Base-by-base conservation (phyloP, 345 rosid species). In the Punica granatum region DNA sequence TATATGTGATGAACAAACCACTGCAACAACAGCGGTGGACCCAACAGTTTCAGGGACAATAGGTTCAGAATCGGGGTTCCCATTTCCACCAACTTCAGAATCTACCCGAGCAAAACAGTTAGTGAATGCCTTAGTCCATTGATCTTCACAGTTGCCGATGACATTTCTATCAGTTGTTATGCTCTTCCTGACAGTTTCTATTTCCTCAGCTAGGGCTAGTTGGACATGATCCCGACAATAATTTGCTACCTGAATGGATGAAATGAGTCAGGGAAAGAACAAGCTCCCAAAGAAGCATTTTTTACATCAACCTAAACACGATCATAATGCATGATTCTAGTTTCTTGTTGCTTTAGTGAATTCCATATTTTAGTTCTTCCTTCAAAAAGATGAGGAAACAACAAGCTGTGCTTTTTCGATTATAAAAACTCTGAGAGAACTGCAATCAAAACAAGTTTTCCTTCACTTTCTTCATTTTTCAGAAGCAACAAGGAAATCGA, bases 41-140 rank as follows among this genome's bases (percentile, higher is more conserved):
- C 99, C 99, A 23, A 89, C 96, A n/a, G 99, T 94, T 83, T 94
- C 98, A 0, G 96, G 86, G 33, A 95, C 95, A 75, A 91, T 72
- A 6, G 95, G 84, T 23, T 85, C 96, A 64, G 77, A 30, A 30
- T 28, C 26, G 32, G 32, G 77, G 31, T 68, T 46, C 26, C 60
- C 72, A 58, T 78, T 70, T 58, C 97, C 98, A 30, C 85, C 88
- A 73, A 91, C 82, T 84, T 91, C 96, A 72, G 69, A 82, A 77
- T 91, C 99, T 1, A 94, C 92, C 58, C 73, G 82, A 41, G 78
- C 66, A 77, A 91, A 94, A 85, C 96, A 91, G 61, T 76, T 84
- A 19, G 82, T 85, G 75, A 94, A 91, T 36, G 77, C 82, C 67
- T 80, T 88, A 76, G 74, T 85, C 99, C 99, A 94, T 68, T 80